Evolutionary conservation across 805 yeast species (phyloP), one percentile per base, ranked within the genome.

Genomic region (Clavispora asparagi): DNA sequence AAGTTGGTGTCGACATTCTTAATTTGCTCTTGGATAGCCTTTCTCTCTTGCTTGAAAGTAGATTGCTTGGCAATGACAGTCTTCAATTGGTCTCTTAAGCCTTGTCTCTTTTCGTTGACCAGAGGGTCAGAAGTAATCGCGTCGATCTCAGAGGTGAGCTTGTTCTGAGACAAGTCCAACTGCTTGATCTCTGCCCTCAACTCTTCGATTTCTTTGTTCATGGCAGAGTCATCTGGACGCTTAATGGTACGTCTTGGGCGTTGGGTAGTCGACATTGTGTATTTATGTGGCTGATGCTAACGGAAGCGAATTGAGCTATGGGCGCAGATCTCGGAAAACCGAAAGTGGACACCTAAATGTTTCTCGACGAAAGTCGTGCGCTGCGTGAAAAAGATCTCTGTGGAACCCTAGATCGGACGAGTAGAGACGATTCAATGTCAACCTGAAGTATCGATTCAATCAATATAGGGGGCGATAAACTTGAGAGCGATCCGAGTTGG

Each of bases 211-310:
- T 77, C 74, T 50, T 74, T 77, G 62, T 85, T 86, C 67, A 83
- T 75, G 45, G 73, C 81, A 49, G 76, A 69, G 58, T 75, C 79
- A 65, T 87, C 94, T 41, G 95, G 95, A 60, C 85, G 81, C 66
- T 85, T 85, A 67, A 84, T 77, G 64, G 74, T 81, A 50, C 74
- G 76, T 67, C 79, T 76, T 42, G 55, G 50, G 33, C 68, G 63
- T 47, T 54, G 54, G 46, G 55, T 47, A 39, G 54, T 41, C 25
- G 55, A 51, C 63, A 17, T 53, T 13, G 14, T 36, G 35, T 26
- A 14, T 30, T 19, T 14, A n/a, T 33, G 37, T 33, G 37, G 37
- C 37, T 16, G 6, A 14, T 33, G 25, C 37, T 33, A 33, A 33
- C 37, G 12, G 25, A 33, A 17, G 37, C 37, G 37, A 14, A 16